phyloP scores from a whole-genome alignment of 495 filamentous ascomycete genomes.

The Symbiotaphrina buchneri region DNA sequence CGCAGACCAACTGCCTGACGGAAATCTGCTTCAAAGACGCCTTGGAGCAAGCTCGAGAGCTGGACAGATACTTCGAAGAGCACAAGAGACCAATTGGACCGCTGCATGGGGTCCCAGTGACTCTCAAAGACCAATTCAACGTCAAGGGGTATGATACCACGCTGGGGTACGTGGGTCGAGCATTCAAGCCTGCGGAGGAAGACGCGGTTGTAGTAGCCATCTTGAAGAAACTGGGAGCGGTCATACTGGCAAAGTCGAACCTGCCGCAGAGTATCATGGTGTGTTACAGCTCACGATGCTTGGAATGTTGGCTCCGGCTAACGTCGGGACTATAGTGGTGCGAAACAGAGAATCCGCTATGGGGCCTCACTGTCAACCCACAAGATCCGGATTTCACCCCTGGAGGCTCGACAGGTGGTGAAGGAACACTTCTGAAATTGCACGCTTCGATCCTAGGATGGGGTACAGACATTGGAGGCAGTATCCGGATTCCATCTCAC shows the following conservation, averaged over 20 bases:
- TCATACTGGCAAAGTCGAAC: slow-evolving; percentile 16
- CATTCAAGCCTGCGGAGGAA: slow-evolving; percentile 7
- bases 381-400: slow-evolving; percentile 1
- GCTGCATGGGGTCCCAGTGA: slow-evolving; percentile 10
- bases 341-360: slow-evolving; percentile 30
- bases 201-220: slow-evolving; percentile 16
- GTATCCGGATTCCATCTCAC: slow-evolving; percentile 39
- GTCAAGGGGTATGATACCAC: slow-evolving; percentile 10
- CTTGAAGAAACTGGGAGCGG: slow-evolving; percentile 20
- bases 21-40: slow-evolving; percentile 10
- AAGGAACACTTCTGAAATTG: slow-evolving; percentile 17
- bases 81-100: slow-evolving; percentile 8
- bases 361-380: slow-evolving; percentile 28
- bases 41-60: slow-evolving; percentile 5
- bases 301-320: too few relatives aligned
- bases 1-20: slow-evolving; percentile 7
- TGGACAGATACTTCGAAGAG: slow-evolving; percentile 8
- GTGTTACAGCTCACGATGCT: too few relatives aligned
- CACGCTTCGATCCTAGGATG: slow-evolving; percentile 14
- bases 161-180: slow-evolving; percentile 10
- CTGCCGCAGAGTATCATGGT: slow-evolving; percentile 17
- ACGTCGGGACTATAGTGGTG: too few relatives aligned
- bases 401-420: slow-evolving; percentile 2
- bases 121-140: slow-evolving; percentile 11
- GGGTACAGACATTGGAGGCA: slow-evolving; percentile 51